Conservation (phyloP, 2,329 filamentous ascomycete genomes). For the Rosellinia necatrix region DNA sequence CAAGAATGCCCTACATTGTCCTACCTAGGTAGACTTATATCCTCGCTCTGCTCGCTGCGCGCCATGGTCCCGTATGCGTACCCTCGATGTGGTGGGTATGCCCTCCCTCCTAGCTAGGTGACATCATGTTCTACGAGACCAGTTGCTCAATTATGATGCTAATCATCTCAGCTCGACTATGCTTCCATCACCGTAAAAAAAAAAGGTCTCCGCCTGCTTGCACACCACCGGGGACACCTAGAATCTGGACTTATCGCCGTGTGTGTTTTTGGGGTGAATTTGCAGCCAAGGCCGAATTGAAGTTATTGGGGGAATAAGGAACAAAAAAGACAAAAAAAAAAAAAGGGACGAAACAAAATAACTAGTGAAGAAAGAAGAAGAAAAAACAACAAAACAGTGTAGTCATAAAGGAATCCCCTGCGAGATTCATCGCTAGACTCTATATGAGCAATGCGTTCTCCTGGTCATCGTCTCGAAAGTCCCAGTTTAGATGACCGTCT, state of each 20-base stretch:
- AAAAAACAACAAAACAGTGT: conserved; percentile 21
- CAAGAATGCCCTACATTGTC: no score
- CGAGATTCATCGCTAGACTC: conserved; percentile 25
- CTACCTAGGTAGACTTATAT: conserved; percentile 13
- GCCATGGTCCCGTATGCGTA: conserved; percentile 12
- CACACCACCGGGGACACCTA: conserved; percentile 6
- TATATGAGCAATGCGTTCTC: conserved; percentile 26
- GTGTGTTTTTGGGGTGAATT: conserved; percentile 14
- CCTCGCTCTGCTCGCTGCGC: conserved; percentile 1
- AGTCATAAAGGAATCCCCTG: conserved; percentile 17
- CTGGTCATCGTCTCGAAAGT: conserved; percentile 20
- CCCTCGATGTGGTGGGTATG: conserved; percentile 4
- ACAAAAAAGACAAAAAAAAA: conserved; percentile 7
- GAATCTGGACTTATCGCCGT: conserved; percentile 8
- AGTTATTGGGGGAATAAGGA: neutral
- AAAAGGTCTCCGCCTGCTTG: conserved; percentile 13
- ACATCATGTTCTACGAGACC: conserved; percentile 19
- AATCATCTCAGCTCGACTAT: conserved; percentile 16
- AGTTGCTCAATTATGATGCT: conserved; percentile 12
- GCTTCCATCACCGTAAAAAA: conserved; percentile 9
- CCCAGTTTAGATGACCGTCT: conserved; percentile 19
- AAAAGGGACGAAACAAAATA: neutral
- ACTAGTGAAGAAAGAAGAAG: conserved; percentile 6
- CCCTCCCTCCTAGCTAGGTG: conserved; percentile 16
- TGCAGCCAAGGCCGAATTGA: conserved; percentile 11